phyloP scores from a whole-genome alignment of 805 yeast genomes.

The Candida piceae region DNA sequence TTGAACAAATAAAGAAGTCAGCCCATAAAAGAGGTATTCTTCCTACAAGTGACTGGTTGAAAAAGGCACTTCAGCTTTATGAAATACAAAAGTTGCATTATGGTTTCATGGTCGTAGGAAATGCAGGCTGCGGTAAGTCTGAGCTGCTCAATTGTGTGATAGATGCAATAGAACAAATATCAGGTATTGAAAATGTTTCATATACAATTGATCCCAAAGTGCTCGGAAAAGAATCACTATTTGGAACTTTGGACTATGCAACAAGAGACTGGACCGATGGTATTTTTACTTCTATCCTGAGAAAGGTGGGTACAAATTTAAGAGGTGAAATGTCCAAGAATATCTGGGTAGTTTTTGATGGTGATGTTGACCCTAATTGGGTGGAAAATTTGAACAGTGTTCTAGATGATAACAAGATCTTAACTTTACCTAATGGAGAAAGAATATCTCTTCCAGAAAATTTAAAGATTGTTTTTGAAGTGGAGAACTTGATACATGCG shows the following conservation, averaged over 20 bases:
- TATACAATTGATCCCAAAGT: conserved; percentile 72
- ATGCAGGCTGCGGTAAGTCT: conserved; percentile 72
- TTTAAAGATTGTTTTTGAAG: conserved; percentile 71
- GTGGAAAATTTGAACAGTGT: conserved; percentile 88
- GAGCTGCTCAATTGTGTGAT: conserved; percentile 45
- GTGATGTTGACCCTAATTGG: conserved; percentile 93
- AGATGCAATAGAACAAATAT: conserved; percentile 33
- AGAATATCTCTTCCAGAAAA: conserved; percentile 62
- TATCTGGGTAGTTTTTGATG: conserved; percentile 83
- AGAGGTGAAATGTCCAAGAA: conserved; percentile 53
- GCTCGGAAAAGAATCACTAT: conserved; percentile 56
- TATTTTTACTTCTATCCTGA: conserved; percentile 58
- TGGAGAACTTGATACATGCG: conserved; percentile 56
- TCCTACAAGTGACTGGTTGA: conserved; percentile 39
- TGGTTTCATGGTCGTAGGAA: conserved; percentile 80
- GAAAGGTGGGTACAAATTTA: conserved; percentile 50
- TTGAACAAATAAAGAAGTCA: conserved; percentile 19
- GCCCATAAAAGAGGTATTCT: conserved; percentile 31
- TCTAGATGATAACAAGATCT: conserved; percentile 75
- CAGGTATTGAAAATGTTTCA: conserved; percentile 31
- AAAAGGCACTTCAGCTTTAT: conserved; percentile 55
- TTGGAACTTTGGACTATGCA: conserved; percentile 65
- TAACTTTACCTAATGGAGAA: conserved; percentile 90
- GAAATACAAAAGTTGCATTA: conserved; percentile 60
- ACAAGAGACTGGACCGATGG: conserved; percentile 96